Evolutionary conservation across 2,329 filamentous ascomycete species (phyloP), one percentile per base, ranked within the genome.

Genomic region (Stagonosporopsis chrysanthemi): DNA sequence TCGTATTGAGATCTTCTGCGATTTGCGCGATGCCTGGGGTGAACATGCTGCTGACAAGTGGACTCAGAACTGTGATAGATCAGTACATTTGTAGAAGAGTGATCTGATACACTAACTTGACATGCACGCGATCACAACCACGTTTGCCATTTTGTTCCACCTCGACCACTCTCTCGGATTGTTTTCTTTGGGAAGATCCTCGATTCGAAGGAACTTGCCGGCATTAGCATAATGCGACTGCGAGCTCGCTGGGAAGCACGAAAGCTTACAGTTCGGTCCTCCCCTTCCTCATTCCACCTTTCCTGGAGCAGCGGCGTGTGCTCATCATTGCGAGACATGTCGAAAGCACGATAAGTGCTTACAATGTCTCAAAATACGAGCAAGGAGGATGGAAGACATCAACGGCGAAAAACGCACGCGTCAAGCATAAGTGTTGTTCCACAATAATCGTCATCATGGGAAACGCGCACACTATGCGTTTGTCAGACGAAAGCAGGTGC

Each of bases 11-110:
- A 26, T 79, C 78, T 42, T 79, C 68, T 2, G 81, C 81, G 40
- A 83, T 83, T 54, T 83, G 78, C 9, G 73, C 67, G 49, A 83
- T 83, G 1, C 80, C 81, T 0, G 81, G 81, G 0, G 81, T 82
- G 68, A 83, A 83, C 80, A 83, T 82, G 36, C 77, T 80, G 19
- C 76, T 79, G 1, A 80, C 80, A 19, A 82, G 73, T 0, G 81
- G 80, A 17, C 78, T 80, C 1, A 83, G 60, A 35, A 83, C 75
- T 78, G 39, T 19, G 2, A 2, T 22, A n/a, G 19, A n/a, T 53
- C 14, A 53, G 43, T 24, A 24, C 8, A 6, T 33, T 17, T 39
- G 6, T 8, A 43, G 15, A 22, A 23, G 2, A 9, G 15, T 2
- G 44, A 26, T 28, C 29, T 1, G 14, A 4, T 4, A 11, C 22